Evolutionary conservation across 2,329 filamentous ascomycete genomes (phyloP).

Genomic region (Stagonosporopsis cucurbitacearum): DNA sequence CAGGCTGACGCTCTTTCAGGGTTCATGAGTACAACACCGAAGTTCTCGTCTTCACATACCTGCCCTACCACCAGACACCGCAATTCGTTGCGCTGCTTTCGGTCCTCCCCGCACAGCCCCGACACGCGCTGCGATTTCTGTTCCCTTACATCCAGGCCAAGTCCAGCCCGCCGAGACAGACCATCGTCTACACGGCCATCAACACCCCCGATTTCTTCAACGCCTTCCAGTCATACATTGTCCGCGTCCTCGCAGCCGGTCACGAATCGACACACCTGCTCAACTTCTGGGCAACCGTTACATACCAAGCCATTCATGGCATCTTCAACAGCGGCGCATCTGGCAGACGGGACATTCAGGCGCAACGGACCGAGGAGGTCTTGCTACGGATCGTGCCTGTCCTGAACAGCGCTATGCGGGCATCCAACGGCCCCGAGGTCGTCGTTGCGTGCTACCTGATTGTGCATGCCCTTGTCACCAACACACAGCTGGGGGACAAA

Average conservation of each 20-base stretch:
- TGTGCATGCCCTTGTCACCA: conserved; percentile 81
- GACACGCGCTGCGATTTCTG: conserved; percentile 80
- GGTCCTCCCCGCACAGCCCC: conserved; percentile 79
- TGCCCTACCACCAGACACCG: conserved; percentile 88
- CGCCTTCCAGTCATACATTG: conserved; percentile 77
- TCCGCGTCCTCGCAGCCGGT: conserved; percentile 73
- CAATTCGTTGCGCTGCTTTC: conserved; percentile 86
- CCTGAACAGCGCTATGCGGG: conserved; percentile 77
- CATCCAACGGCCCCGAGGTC: conserved; percentile 77
- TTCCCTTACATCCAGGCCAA: conserved; percentile 82
- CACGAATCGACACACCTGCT: conserved; percentile 79
- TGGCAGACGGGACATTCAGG: conserved; percentile 76
- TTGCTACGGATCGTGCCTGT: conserved; percentile 72
- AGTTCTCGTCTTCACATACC: conserved; percentile 79
- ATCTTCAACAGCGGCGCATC: conserved; percentile 80
- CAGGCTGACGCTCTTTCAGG: conserved; percentile 54
- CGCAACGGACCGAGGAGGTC: conserved; percentile 79
- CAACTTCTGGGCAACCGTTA: conserved; percentile 89
- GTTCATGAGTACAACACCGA: conserved; percentile 90
- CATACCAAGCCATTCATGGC: conserved; percentile 82
- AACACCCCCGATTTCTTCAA: conserved; percentile 79
- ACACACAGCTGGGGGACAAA: conserved; percentile 77
- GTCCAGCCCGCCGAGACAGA: conserved; percentile 76
- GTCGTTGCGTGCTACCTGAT: conserved; percentile 93
- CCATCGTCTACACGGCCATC: conserved; percentile 82